phyloP scores from a whole-genome alignment of 345 rosid genomes.

The Eucalyptus pauciflora region DNA sequence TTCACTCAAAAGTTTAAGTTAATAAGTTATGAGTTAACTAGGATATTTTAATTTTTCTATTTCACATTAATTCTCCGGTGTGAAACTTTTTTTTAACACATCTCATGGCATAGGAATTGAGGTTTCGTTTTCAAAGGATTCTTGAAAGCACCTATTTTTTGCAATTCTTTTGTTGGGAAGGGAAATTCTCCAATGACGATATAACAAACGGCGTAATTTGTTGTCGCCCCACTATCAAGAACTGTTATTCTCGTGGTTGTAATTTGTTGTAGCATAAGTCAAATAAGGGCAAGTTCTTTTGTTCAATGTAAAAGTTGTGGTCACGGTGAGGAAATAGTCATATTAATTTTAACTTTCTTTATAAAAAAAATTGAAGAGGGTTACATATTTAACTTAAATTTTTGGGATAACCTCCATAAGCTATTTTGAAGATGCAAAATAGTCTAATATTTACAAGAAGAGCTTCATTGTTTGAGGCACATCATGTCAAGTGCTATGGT shows the following conservation, averaged over 20 bases:
- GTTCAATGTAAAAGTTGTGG: too few relatives aligned
- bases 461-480: fast-evolving
- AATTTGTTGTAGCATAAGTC: neutral
- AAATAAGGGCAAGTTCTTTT: too few relatives aligned
- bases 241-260: neutral
- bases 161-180: too few relatives aligned
- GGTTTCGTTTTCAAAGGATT: fast-evolving
- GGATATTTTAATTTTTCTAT: fast-evolving
- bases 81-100: too few relatives aligned
- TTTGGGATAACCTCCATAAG: fast-evolving
- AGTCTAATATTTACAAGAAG: too few relatives aligned
- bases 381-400: too few relatives aligned
- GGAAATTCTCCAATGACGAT: fast-evolving
- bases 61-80: fast-evolving
- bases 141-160: too few relatives aligned
- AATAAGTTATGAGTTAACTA: fast-evolving
- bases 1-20: fast-evolving
- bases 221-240: neutral
- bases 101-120: fast-evolving
- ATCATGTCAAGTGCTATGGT: too few relatives aligned
- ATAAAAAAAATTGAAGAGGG: fast-evolving
- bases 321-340: too few relatives aligned
- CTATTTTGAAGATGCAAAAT: too few relatives aligned
- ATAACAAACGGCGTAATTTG: neutral
- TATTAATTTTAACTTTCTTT: fast-evolving